phyloP scores from a whole-genome alignment of 2,329 filamentous ascomycete species.

The Arthroderma uncinatum region DNA sequence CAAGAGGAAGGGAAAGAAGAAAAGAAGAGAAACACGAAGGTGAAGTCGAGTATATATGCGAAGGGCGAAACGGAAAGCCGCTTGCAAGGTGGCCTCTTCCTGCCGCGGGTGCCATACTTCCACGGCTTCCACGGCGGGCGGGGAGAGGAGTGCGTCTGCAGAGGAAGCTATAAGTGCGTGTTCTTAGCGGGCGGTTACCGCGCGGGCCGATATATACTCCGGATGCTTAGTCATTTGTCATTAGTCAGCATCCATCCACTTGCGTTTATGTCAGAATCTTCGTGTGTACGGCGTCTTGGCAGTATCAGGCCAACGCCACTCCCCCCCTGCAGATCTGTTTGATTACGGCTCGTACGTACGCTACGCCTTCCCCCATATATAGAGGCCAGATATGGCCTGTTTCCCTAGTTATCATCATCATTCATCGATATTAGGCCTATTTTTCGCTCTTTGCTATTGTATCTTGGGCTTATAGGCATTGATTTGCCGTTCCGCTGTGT shows the following conservation, averaged over 20 bases:
- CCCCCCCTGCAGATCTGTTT: too few relatives aligned
- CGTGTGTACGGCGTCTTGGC: too few relatives aligned
- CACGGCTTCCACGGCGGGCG: neutral
- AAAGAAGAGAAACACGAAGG: conserved; percentile 10
- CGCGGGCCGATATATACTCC: neutral
- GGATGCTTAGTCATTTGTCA: neutral
- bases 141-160: neutral
- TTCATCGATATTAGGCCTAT: too few relatives aligned
- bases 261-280: too few relatives aligned
- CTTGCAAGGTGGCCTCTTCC: conserved; percentile 37
- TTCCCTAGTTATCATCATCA: too few relatives aligned
- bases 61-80: conserved; percentile 15
- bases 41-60: conserved; percentile 15
- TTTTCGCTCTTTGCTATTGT: too few relatives aligned
- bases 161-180: neutral
- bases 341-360: too few relatives aligned
- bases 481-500: too few relatives aligned
- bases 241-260: neutral
- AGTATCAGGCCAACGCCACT: too few relatives aligned
- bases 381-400: too few relatives aligned
- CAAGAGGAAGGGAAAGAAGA: conserved; percentile 13
- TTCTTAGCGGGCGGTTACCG: neutral
- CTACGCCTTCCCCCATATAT: too few relatives aligned
- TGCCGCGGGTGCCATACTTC: neutral
- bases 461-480: too few relatives aligned